Evolutionary conservation across 805 yeast species (phyloP).

Genomic region (Wickerhamiella occidentalis): DNA sequence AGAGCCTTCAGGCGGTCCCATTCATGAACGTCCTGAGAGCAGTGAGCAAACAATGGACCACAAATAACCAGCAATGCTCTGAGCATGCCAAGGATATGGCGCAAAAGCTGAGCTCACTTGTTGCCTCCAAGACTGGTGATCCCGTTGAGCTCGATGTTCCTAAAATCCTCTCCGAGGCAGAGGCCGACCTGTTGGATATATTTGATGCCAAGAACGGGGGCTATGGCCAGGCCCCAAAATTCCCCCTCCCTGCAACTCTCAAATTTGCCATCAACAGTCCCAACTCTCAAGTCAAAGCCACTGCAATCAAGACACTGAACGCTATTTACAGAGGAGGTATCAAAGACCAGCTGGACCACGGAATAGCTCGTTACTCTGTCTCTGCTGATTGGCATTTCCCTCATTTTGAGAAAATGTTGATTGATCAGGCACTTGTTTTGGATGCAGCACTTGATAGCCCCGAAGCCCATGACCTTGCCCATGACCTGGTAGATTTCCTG

Average conservation of each 20-base stretch:
- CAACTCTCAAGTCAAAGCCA: conserved; percentile 15
- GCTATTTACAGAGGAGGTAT: conserved; percentile 29
- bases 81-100: conserved; percentile 22
- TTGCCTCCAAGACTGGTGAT: conserved; percentile 20
- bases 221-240: conserved; percentile 29
- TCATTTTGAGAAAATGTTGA: conserved; percentile 31
- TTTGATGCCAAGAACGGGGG: conserved; percentile 27
- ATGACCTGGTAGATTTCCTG: conserved; percentile 16
- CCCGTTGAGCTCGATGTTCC: conserved; percentile 13
- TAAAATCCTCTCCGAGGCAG: conserved; percentile 18
- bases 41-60: conserved; percentile 25
- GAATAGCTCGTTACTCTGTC: conserved; percentile 30
- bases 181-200: conserved; percentile 9
- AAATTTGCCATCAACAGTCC: conserved; percentile 19
- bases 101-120: conserved; percentile 19
- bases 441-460: conserved; percentile 24
- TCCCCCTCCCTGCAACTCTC: conserved; percentile 26
- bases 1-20: conserved; percentile 15
- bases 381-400: conserved; percentile 33
- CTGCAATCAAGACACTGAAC: conserved; percentile 23
- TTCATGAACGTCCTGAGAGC: conserved; percentile 26
- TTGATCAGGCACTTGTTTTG: conserved; percentile 29
- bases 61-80: conserved; percentile 23
- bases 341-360: conserved; percentile 30
- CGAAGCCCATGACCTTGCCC: conserved; percentile 15